phyloP scores from a whole-genome alignment of 1,284 basidiomycete genomes.

The Phellinidium pouzarii region DNA sequence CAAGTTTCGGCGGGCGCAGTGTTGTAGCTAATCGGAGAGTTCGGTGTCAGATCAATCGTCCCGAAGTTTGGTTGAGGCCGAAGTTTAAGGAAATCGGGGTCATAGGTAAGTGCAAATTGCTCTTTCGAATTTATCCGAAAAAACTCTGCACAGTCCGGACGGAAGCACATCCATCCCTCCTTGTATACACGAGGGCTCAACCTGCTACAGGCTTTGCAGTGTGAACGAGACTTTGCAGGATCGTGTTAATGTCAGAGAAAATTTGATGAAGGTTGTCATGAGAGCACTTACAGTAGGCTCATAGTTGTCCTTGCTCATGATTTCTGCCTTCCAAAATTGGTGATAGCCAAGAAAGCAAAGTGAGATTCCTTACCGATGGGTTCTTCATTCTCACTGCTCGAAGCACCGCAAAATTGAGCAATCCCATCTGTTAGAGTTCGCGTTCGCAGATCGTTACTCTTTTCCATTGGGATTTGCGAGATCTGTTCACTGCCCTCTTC shows the following conservation, averaged over 20 bases:
- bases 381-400: too few species aligned
- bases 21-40: slow-evolving; percentile 27
- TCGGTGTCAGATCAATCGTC: slow-evolving; percentile 29
- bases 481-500: not conserved
- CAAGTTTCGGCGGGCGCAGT: slow-evolving; percentile 38
- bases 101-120: slow-evolving; percentile 31
- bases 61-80: slow-evolving; percentile 20
- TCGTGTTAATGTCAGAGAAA: not conserved
- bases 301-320: too few species aligned
- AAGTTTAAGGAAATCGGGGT: slow-evolving; percentile 39
- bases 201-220: slow-evolving; percentile 28
- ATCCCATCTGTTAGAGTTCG: too few species aligned
- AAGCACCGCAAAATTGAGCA: too few species aligned
- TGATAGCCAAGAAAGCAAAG: too few species aligned
- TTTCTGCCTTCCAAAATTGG: too few species aligned
- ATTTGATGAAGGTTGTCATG: too few species aligned
- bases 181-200: slow-evolving; percentile 47
- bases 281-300: too few species aligned
- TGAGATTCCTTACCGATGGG: too few species aligned
- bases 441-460: too few species aligned
- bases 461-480: too few species aligned
- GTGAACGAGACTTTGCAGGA: not conserved
- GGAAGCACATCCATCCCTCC: slow-evolving; percentile 56
- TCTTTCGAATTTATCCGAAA: slow-evolving; percentile 35
- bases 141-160: slow-evolving; percentile 47